Base-by-base conservation (phyloP, 2,329 filamentous ascomycete genomes). In the Sordariomycetes sp. region DNA sequence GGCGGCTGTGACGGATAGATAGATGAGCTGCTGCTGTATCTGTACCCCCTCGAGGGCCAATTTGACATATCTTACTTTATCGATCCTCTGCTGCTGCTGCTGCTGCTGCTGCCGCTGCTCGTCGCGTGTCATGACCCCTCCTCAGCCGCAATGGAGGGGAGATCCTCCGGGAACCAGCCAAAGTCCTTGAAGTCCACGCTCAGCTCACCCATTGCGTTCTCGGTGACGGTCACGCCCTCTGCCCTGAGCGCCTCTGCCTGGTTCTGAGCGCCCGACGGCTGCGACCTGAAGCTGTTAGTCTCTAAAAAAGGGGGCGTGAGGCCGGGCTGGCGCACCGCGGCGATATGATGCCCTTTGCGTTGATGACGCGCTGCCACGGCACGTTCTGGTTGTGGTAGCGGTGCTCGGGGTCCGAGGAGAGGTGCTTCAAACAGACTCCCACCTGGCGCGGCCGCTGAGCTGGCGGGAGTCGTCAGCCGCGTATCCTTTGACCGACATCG, bases 341-440 rank as follows among this genome's bases (percentile, higher is more conserved):
- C 29, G 87, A 94, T 45, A 96, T 93, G 39, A 76, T 66, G 16
- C 90, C 88, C 58, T 84, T 90, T 11, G 85, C 65, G 55, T 90
- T 94, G 53, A 96, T 82, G 39, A 96, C 85, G 38, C 92, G 70
- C 64, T 96, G 90, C 90, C 90, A 96, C 0, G 90, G 90, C 4
- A 96, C 90, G 43, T 82, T 95, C 17, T 64, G 66, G 39, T 72
- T 66, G 55, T 94, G 81, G 61, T 82, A 93, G 37, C 58, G 66
- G 36, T 53, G 43, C 0, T 61, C 54, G 0, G 30, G 47, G 37
- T 73, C 66, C 10, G 35, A 15, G 2, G 87, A 75, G 10, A 96
- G 75, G 53, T 94, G 81, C 55, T 94, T 95, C 18, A 96, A 72
- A 56, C 84, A 93, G 30, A 92, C 70, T 34, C 90, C 90, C 6